phyloP scores from a whole-genome alignment of 2,329 filamentous ascomycete species.

The Pleoardoris graminearum region DNA sequence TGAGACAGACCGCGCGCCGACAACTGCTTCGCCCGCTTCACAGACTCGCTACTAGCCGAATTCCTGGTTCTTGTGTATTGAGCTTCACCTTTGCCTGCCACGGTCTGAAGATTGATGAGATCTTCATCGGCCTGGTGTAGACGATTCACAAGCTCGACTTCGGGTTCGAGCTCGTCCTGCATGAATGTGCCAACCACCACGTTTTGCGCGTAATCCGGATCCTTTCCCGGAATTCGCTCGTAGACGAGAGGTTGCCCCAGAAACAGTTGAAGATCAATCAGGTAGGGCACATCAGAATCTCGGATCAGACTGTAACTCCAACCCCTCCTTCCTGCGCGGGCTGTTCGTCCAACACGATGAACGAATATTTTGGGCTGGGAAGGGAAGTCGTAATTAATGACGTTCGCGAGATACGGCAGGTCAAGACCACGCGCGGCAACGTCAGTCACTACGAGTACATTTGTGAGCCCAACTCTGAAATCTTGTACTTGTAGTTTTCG shows the following conservation, averaged over 20 bases:
- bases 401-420: conserved; percentile 92
- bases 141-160: conserved; percentile 83
- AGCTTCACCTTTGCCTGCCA: conserved; percentile 87
- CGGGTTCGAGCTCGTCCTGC: conserved; percentile 72
- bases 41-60: conserved; percentile 86
- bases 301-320: conserved; percentile 94
- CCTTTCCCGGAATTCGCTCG: conserved; percentile 64
- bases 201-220: conserved; percentile 76
- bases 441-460: conserved; percentile 94
- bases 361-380: conserved; percentile 96
- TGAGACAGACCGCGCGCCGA: conserved; percentile 70
- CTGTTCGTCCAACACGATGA: conserved; percentile 93
- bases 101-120: conserved; percentile 68
- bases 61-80: conserved; percentile 89
- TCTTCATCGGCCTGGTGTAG: conserved; percentile 75
- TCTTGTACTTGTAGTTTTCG: conserved; percentile 89
- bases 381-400: conserved; percentile 98
- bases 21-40: conserved; percentile 80
- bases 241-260: conserved; percentile 81
- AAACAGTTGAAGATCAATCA: conserved; percentile 93
- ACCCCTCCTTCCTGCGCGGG: conserved; percentile 85
- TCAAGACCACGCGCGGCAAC: conserved; percentile 97
- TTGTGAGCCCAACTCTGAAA: conserved; percentile 80
- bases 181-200: conserved; percentile 79
- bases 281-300: conserved; percentile 85